Conservation (phyloP, 2,329 filamentous ascomycete species). For the Alternaria triticimaculans region DNA sequence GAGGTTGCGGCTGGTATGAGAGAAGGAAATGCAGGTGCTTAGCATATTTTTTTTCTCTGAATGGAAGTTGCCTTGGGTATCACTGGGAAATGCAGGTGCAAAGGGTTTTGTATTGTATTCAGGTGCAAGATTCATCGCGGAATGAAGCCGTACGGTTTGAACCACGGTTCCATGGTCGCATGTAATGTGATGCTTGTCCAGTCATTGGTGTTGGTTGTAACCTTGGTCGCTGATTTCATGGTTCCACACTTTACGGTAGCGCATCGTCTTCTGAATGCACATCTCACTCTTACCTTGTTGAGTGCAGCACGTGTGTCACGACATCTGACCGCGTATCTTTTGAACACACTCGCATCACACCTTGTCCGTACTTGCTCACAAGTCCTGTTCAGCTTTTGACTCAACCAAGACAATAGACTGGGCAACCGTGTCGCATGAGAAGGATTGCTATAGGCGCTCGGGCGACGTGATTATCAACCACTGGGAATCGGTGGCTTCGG, state of each 20-base stretch:
- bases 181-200: background rate
- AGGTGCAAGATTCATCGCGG: background rate
- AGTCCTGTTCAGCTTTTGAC: background rate
- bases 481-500: background rate
- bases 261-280: background rate
- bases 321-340: background rate
- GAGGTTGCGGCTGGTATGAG: background rate
- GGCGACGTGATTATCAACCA: background rate
- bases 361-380: background rate
- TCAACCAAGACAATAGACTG: background rate
- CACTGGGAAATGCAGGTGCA: background rate
- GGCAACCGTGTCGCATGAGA: background rate
- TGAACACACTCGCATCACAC: background rate
- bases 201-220: background rate
- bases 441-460: background rate
- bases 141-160: background rate
- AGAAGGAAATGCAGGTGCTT: background rate
- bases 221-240: background rate
- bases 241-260: background rate
- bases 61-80: too few relatives aligned
- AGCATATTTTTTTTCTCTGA: too few relatives aligned
- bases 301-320: background rate
- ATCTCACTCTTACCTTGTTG: background rate
- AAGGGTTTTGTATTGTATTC: background rate
- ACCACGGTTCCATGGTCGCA: background rate